Evolutionary conservation across 2,329 filamentous ascomycete species (phyloP), one percentile per base, ranked within the genome.

Genomic region (Aspergillus jensenii): DNA sequence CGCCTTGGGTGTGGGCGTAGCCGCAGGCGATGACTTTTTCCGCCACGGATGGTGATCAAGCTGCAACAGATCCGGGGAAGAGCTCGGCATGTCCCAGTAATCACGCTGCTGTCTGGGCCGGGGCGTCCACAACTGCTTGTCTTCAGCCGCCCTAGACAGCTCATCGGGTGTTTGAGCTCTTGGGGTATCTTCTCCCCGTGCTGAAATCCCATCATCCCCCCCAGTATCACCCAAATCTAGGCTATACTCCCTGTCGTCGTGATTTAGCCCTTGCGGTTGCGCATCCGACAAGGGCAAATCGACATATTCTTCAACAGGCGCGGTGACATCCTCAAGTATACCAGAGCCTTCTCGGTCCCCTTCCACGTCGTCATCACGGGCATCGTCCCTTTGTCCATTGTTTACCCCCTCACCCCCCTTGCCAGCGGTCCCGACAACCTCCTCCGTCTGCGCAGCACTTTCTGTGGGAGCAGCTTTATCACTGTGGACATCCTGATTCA

Each of bases 61-160:
- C 33, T 70, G 71, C 41, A 77, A 52, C 50, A 74, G 75, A 55
- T 76, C 75, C 3, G 73, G 74, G 0, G 75, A 76, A 17, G 74
- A 72, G 37, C 58, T 62, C 12, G 68, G 66, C 23, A 71, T 58
- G 51, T 70, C 66, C 61, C 67, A 71, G 52, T 68, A 67, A 44
- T 53, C 59, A 15, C 58, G 55, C n/a, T 61, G 53, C n/a, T 57
- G 46, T 11, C 61, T 60, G 9, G 56, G 27, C 4, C 44, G 51
- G 9, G 62, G 65, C 14, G 64, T 65, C 7, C 59, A 62, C 6
- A 59, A 47, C n/a, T 15, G 31, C n/a, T 35, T 35, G 17, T 25
- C 25, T 31, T 56, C 40, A 33, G 14, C 25, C 21, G 15, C 46
- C 17, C 17, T 39, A 8, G 35, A 14, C 27, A 46, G 37, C 15